Base-by-base conservation (phyloP, 179 eudicot species). In the Heliamphora pulchella region DNA sequence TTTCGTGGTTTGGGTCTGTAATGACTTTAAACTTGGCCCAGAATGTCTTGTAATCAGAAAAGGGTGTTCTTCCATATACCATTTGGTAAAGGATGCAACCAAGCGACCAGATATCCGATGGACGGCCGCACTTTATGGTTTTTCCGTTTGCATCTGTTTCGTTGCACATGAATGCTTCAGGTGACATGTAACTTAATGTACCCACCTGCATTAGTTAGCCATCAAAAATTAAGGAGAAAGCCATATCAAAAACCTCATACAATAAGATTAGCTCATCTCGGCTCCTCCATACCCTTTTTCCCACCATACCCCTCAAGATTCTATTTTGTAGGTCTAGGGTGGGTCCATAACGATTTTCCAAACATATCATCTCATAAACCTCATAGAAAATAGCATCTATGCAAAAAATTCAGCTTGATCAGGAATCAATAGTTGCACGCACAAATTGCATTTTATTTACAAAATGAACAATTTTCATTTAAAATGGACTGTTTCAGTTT, bases 81-180 rank as follows among this genome's bases (percentile, higher is more conserved):
- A 96, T 96, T 84, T 96, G 99, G 86, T 96, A 96, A 70, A 96
- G 94, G 65, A 96, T 96, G 89, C 99, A 96, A 50, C 99, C 99
- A 17, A 96, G 94, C 2, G 98, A 94, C 98, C 98, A 94, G 62
- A 94, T 94, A 81, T 94, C 98, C 0, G 98, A 94, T 11, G 98
- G 86, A 3, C 98, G 96, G 39, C 98, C 98, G 72, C 97, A 94
- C 78, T 94, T 94, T 51, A 93, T 94, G 15, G 79, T 84, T 61
- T 91, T 91, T 44, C 97, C 97, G 58, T 94, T 78, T n/a, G 89
- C 90, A 82, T 94, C 98, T 54, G 84, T 90, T 79, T 94, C 98
- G 47, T 92, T 96, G 87, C 98, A 96, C 97, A 92, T 85, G 83
- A 92, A 96, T 82, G 99, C 98, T 80, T 96, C 99, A 2, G 99